Conservation (phyloP, 345 rosid genomes). For the Eutrema japonicum region DNA sequence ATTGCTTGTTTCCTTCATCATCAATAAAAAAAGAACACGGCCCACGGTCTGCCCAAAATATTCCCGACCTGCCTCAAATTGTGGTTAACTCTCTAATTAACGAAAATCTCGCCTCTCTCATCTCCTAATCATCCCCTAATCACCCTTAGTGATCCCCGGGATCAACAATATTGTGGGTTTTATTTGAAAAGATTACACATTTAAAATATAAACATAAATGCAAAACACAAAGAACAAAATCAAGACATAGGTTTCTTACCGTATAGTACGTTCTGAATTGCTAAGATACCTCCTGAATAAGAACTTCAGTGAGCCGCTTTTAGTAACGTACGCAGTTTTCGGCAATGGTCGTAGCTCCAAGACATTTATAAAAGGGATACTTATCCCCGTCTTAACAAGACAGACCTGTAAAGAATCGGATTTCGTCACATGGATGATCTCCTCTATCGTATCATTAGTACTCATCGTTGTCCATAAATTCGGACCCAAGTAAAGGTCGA, state of each 20-base stretch:
- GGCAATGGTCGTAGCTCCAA: conserved; percentile 43
- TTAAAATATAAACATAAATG: too few relatives aligned
- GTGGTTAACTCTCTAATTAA: too few relatives aligned
- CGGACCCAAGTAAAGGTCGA: conserved; percentile 42
- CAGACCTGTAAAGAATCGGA: conserved; percentile 32
- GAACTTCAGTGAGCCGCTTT: conserved; percentile 35
- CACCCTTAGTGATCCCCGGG: too few relatives aligned
- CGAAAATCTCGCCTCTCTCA: too few relatives aligned
- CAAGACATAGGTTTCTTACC: conserved; percentile 15
- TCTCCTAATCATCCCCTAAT: too few relatives aligned
- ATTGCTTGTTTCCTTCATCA: too few relatives aligned
- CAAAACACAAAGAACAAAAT: too few relatives aligned
- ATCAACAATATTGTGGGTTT: not conserved
- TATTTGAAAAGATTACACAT: not conserved
- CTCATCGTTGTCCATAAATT: conserved; percentile 38
- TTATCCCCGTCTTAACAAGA: conserved; percentile 41
- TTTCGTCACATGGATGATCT: conserved; percentile 37
- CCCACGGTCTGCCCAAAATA: too few relatives aligned
- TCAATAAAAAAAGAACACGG: too few relatives aligned
- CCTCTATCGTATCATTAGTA: conserved; percentile 18
- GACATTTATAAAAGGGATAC: conserved; percentile 36
- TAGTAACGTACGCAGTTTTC: conserved; percentile 29
- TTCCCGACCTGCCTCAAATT: too few relatives aligned
- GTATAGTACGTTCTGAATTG: conserved; percentile 11
- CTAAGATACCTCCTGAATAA: conserved; percentile 26